Conservation (phyloP, 192 early-diverging fungal genomes). For the Podila epicladia region DNA sequence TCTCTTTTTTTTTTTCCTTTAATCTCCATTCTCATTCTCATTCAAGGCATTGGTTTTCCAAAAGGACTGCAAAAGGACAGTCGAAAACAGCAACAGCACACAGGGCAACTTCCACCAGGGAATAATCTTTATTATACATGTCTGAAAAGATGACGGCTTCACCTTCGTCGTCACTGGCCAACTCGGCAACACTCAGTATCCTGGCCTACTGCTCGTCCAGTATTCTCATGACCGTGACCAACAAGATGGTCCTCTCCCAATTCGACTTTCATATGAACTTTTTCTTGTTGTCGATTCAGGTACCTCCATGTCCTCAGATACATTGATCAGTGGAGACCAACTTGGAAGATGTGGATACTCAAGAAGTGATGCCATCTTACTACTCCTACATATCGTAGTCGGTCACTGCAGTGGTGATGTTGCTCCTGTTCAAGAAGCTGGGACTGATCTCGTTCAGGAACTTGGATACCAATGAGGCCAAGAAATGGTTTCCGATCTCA, state of each 20-base stretch:
- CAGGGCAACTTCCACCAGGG: not conserved
- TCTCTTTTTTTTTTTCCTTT: too few species aligned
- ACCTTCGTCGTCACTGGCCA: constrained; percentile 22
- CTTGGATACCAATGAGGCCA: constrained; percentile 68
- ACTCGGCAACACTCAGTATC: constrained; percentile 70
- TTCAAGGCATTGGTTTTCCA: too few species aligned
- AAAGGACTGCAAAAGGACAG: not conserved
- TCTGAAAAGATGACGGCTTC: constrained; percentile 22
- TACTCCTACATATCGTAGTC: constrained; percentile 11
- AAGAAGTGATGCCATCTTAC: not conserved
- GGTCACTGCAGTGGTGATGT: constrained; percentile 64
- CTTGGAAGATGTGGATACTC: not conserved
- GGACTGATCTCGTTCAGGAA: constrained; percentile 71
- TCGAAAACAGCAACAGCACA: not conserved
- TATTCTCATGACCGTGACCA: constrained; percentile 90
- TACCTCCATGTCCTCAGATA: not conserved
- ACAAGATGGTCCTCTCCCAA: constrained; percentile 86
- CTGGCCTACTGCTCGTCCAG: constrained; percentile 88
- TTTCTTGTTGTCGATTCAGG: constrained; percentile 81
- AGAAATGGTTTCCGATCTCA: constrained; percentile 88
- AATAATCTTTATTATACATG: not conserved
- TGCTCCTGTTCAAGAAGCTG: constrained; percentile 63
- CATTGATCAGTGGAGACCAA: not conserved
- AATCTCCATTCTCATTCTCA: too few species aligned
- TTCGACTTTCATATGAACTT: constrained; percentile 90